Evolutionary conservation across 1,139 yeast species (phyloP), one percentile per base, ranked within the genome.

Genomic region (Blastobotrys arbuscula): DNA sequence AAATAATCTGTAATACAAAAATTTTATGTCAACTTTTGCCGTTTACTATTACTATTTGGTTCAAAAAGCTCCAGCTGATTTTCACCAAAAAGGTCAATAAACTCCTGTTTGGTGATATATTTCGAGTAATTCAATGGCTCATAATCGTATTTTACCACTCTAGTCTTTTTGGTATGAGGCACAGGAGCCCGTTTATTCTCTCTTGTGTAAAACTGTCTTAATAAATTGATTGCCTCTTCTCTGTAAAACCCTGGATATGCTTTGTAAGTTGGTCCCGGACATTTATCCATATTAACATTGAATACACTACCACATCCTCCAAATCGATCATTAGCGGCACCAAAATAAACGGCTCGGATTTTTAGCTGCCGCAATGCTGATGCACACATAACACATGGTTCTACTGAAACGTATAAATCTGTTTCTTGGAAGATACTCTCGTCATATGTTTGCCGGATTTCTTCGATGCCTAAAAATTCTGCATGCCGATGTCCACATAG

Each of bases 381-480:
- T 0, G 97, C 97, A 70, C 99, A 92, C 99, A 92, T 92, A 10
- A 94, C 84, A 65, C 99, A 92, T 0, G 99, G 99, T 65, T 92
- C 99, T 1, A 92, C 97, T 0, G 97, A 88, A 21, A 92, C 99
- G 65, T 89, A 92, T 18, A 92, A 71, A 31, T 80, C 80, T 53
- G 78, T 64, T 56, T 76, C 73, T 46, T 68, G 59, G 67, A 88
- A 70, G 13, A 80, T 57, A 2, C 53, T 49, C 1, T 62, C 61
- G 51, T 66, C 53, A 48, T 66, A 55, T 1, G 55, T 44, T 26
- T 59, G 46, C 37, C 78, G 62, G 1, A 85, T 75, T 39, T 70
- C 64, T 49, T 82, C 84, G 8, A 87, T 79, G 0, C 92, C 97
- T 50, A 84, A 73, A 60, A 90, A 85, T 65, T 92, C 98, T 0